Evolutionary conservation across 2,329 filamentous ascomycete species (phyloP), one percentile per base, ranked within the genome.

Genomic region (Raffaelea deltoideospora): DNA sequence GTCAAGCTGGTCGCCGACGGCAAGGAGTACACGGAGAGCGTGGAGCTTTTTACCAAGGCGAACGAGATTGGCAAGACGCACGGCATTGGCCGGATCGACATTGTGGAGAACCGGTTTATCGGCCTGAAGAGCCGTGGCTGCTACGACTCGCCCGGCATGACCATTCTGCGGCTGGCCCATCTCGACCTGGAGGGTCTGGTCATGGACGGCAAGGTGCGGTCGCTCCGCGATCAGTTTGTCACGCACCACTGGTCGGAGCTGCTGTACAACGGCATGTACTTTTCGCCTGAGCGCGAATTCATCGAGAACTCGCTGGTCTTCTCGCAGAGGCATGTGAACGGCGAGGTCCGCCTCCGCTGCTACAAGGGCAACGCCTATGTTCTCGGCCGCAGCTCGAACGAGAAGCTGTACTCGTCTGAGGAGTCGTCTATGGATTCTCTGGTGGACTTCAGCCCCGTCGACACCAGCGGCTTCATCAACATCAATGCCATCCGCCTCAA

Each of bases 61-160:
- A 87, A 87, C 61, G 63, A 71, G 41, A 77, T 88, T 45, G 83
- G 72, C 45, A 69, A 72, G 54, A 68, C 64, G 45, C 65, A 85
- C 61, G 83, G 83, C 54, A 72, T 88, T 47, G 83, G 82, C 50
- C 67, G 83, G 50, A 78, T 88, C 46, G 82, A 88, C 57, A 88
- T 88, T 52, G 81, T 87, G 42, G 80, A 85, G 52, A 81, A 82
- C 63, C 71, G 82, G 37, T 61, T 59, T 43, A 56, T 83, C 52
- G 82, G 81, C 44, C 67, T 87, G 49, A 87, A 87, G 66, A 77
- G 70, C 47, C 74, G 82, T 50, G 82, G 82, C 49, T 87, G 81
- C 65, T 87, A 87, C 64, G 82, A 87, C 51, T 68, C 71, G 10
- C 71, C 71, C 2, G 71, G 63, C 39, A 58, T 76, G 42, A 54